Percentiles rank a stretch among this genome's conserved stretches.
phyloP scores from a whole-genome alignment of 2,329 filamentous ascomycete species.

The Periconia digitata region DNA sequence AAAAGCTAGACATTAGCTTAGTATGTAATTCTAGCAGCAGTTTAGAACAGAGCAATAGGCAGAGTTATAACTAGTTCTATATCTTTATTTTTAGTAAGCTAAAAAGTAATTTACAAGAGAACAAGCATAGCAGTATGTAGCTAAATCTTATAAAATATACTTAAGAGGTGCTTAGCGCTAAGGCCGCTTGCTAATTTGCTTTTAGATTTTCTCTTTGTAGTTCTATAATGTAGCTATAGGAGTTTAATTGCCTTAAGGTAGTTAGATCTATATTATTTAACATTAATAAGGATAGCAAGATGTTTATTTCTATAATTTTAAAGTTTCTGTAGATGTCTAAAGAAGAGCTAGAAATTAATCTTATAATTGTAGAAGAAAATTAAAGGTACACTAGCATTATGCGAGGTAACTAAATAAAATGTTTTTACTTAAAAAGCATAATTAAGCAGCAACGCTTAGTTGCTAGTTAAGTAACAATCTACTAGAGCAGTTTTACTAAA shows the following conservation, averaged over 20 bases:
- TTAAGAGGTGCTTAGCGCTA: constrained; percentile 43
- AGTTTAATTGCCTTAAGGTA: constrained; percentile 49
- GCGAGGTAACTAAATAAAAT: background rate
- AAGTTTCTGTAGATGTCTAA: constrained; percentile 46
- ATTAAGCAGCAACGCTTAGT: constrained; percentile 5
- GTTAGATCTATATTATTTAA: constrained; percentile 50
- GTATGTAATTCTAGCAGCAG: constrained; percentile 1
- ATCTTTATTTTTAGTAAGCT: constrained; percentile 39
- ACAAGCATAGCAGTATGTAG: constrained; percentile 33
- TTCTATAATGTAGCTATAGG: constrained; percentile 49
- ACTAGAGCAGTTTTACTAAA: constrained; percentile 1
- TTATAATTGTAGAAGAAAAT: constrained; percentile 38
- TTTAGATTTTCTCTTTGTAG: constrained; percentile 52
- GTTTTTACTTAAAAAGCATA: background rate
- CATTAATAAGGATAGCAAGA: constrained; percentile 45
- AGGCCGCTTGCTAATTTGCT: constrained; percentile 36
- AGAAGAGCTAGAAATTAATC: constrained; percentile 47
- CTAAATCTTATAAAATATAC: constrained; percentile 47
- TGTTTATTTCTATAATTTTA: constrained; percentile 44
- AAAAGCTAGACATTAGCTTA: constrained; percentile 10
- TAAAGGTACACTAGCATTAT: constrained; percentile 1
- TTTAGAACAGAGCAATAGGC: constrained; percentile 1
- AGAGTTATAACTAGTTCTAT: constrained; percentile 8
- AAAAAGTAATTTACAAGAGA: constrained; percentile 45
- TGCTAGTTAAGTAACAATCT: constrained; percentile 2